Base-by-base conservation (phyloP, 2,329 filamentous ascomycete genomes). In the Teratosphaeria epicoccoides region DNA sequence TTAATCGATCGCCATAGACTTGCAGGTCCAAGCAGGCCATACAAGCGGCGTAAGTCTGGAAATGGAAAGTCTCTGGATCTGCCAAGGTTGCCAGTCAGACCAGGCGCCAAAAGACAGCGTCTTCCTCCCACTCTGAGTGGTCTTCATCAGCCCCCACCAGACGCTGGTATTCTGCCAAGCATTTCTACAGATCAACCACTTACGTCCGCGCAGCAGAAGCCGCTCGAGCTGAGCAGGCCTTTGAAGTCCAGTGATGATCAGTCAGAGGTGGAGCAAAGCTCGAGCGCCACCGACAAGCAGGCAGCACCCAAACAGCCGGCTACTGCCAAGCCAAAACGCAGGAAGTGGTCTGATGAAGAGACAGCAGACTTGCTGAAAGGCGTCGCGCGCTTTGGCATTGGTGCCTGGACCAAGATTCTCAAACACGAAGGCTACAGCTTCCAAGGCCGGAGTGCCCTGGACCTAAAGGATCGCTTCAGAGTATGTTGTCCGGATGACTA, bases 321-420 rank as follows among this genome's bases (percentile, higher is more conserved):
- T 22, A 28, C 7, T 14, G 46, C 24, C 22, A 55, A 56, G 47
- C 43, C 54, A 6, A 58, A 60, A 46, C 61, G 65, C 7, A 80
- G 77, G 50, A 77, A 74, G 55, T 84, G 81, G 81, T 77, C 76
- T 1, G 76, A 82, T n/a, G 70, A 80, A 55, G 81, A 84, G 63
- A 83, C 80, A 0, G 71, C 70, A 24, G 71, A 77, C 56, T 63
- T 84, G 24, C 68, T 83, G 11, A 70, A 74, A 52, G 81, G 81
- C 0, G 81, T 83, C 7, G 72, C 76, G 33, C 76, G 73, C 55
- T 82, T 79, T 59, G 81, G 81, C 1, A 78, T 83, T 54, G 81
- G 81, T 2, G 81, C 75, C 55, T 84, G 81, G 81, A 83, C 80
- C 51, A 76, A 76, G 56, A 83, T 84, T 17, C 63, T 83, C 24